A percentile compares a stretch with the other conserved stretches of the same genome.
Evolutionary conservation across 2,329 filamentous ascomycete genomes (phyloP).

Genomic region (Penicillium corylophilum): DNA sequence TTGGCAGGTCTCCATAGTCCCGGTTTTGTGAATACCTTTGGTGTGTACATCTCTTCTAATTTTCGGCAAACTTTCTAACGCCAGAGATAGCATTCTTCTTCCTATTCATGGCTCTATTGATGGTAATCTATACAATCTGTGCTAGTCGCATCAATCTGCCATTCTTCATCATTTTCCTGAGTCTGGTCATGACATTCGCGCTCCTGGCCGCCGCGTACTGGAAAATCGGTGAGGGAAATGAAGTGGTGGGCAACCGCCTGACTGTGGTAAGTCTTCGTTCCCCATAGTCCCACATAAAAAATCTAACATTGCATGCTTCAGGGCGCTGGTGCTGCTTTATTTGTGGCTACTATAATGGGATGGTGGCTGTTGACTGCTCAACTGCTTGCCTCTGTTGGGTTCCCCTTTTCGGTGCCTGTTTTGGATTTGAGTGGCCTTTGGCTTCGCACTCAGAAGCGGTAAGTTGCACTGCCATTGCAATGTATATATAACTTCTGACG

Average conservation of each 20-base stretch:
- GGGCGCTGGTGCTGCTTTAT: neutral
- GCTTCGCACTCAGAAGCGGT: neutral
- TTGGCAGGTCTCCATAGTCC: neutral
- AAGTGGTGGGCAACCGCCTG: neutral
- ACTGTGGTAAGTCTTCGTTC: neutral
- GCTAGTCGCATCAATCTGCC: neutral
- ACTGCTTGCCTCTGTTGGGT: neutral
- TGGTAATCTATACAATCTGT: neutral
- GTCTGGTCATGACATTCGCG: neutral
- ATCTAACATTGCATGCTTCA: neutral
- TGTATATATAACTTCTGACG: neutral
- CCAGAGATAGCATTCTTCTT: neutral
- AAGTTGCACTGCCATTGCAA: neutral
- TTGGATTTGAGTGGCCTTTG: neutral
- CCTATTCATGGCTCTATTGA: neutral
- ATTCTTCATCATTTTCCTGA: neutral
- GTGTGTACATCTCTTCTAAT: neutral
- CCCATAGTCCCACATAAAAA: neutral
- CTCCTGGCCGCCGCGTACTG: neutral
- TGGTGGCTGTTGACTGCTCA: neutral
- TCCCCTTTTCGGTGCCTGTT: neutral
- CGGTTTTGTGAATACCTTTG: neutral
- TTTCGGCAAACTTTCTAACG: neutral
- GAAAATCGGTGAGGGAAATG: neutral
- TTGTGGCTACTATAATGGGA: neutral